Conservation (phyloP, 345 rosid species). For the Cochlearia excelsa region DNA sequence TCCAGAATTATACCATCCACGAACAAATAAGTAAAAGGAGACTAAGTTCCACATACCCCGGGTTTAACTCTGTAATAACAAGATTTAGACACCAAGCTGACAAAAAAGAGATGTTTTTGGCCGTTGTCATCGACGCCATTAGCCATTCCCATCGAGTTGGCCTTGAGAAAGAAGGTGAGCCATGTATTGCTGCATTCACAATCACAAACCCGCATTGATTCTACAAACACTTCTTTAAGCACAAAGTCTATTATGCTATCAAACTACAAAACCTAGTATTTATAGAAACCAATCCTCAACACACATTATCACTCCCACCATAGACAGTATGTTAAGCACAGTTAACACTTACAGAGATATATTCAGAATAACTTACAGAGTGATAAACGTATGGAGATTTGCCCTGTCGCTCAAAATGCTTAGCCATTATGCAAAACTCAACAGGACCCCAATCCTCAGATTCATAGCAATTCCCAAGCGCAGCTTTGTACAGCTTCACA, state of each 20-base stretch:
- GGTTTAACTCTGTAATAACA: slow-evolving; percentile 1
- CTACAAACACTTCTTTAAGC: too few relatives aligned
- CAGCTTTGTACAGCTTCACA: slow-evolving; percentile 75
- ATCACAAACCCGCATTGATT: not conserved
- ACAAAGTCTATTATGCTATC: not conserved
- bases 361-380: slow-evolving; percentile 47
- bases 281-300: not conserved
- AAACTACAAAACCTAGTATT: not conserved
- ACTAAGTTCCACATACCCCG: not conserved
- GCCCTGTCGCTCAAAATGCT: slow-evolving; percentile 92
- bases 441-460: slow-evolving; percentile 85
- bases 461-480: slow-evolving; percentile 84
- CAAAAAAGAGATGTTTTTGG: not conserved
- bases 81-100: slow-evolving; percentile 1
- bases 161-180: slow-evolving; percentile 91
- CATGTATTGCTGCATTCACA: slow-evolving; percentile 73
- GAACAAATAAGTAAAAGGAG: not conserved
- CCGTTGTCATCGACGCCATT: slow-evolving; percentile 8
- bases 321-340: not conserved
- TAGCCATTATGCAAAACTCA: slow-evolving; percentile 74
- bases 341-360: not conserved
- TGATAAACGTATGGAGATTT: slow-evolving; percentile 91
- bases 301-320: not conserved
- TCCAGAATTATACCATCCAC: not conserved
- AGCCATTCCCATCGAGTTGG: slow-evolving; percentile 76